Percentiles rank a stretch among this genome's conserved stretches.
Conservation (phyloP, 352 stramenopile species). For the Pythium pyrilobum region DNA sequence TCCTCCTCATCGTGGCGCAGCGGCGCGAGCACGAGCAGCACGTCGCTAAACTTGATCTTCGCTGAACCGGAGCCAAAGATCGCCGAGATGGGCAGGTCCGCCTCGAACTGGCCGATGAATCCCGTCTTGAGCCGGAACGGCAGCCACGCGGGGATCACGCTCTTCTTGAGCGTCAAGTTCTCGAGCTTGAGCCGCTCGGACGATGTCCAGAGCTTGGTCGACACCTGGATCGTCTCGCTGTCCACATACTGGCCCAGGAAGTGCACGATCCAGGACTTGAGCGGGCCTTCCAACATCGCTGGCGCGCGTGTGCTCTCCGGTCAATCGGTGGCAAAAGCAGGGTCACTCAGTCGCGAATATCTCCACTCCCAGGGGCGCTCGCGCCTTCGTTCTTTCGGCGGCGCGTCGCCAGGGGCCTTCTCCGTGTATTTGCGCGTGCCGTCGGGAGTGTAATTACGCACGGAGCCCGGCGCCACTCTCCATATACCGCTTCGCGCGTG, state of each 20-base stretch:
- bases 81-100: constrained; percentile 78
- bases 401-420: too few relatives aligned
- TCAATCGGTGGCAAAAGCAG: too few relatives aligned
- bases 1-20: constrained; percentile 66
- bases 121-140: constrained; percentile 84
- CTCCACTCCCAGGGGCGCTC: too few relatives aligned
- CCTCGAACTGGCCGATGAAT: constrained; percentile 84
- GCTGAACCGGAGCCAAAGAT: constrained; percentile 74
- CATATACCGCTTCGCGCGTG: constrained; percentile 4
- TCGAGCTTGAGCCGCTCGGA: constrained; percentile 86
- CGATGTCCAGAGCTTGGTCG: constrained; percentile 84
- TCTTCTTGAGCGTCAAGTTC: constrained; percentile 81
- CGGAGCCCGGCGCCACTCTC: neutral
- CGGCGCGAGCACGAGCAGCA: constrained; percentile 73
- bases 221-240: constrained; percentile 78
- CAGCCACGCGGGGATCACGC: constrained; percentile 72
- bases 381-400: too few relatives aligned
- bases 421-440: too few relatives aligned
- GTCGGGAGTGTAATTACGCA: too few relatives aligned
- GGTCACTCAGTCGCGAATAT: too few relatives aligned
- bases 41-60: constrained; percentile 87
- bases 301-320: too few relatives aligned
- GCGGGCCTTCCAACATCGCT: constrained; percentile 77
- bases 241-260: constrained; percentile 88
- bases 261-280: constrained; percentile 85